Base-by-base conservation (phyloP, 2,329 filamentous ascomycete species). In the Fusarium sp. region DNA sequence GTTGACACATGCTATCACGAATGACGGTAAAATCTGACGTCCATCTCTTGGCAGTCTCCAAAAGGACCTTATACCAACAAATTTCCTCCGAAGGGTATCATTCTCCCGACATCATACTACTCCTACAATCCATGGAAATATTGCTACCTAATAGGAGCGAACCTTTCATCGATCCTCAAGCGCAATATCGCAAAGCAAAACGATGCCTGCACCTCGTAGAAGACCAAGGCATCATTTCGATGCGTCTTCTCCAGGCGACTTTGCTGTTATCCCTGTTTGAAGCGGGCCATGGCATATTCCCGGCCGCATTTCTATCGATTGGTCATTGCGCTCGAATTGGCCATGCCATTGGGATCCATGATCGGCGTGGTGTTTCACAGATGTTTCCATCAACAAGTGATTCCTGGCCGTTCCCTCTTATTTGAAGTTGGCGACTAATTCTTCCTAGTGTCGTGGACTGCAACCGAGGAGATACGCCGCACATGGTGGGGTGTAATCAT, bases 401-500 rank as follows among this genome's bases (percentile, higher is more conserved):
- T 6, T 38, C 1, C 4, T 11, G 10, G 18, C 11, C 14, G 2
- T 4, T 10, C 10, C 20, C 8, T 3, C 16, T 42, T 6, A 13
- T 7, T 14, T 16, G 8, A 20, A 11, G n/a, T n/a, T 16, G n/a
- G 16, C 13, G 29, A 16, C 44, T 58, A 44, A 61, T 20, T 6
- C 18, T 18, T 10, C 6, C 4, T 25, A 66, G 64, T 60, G 58
- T 59, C 60, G 9, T 66, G 58, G 49, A 60, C 64, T 10, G 64
- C 49, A n/a, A 34, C 50, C 20, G 64, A 66, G 44, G 64, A 66
- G 44, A 50, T 57, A 9, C 59, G 60, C 6, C 59, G 64, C 7
- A 46, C 29, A 4, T 63, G 64, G 64, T 66, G 60, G 64, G 50
- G 53, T 10, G 64, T 66, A 0, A 60, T 60, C 6, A 20, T 60